A percentile compares a stretch with the other conserved stretches of the same genome.
Evolutionary conservation across 106 monocot genomes (phyloP).

Genomic region (Vanilla planifolia): DNA sequence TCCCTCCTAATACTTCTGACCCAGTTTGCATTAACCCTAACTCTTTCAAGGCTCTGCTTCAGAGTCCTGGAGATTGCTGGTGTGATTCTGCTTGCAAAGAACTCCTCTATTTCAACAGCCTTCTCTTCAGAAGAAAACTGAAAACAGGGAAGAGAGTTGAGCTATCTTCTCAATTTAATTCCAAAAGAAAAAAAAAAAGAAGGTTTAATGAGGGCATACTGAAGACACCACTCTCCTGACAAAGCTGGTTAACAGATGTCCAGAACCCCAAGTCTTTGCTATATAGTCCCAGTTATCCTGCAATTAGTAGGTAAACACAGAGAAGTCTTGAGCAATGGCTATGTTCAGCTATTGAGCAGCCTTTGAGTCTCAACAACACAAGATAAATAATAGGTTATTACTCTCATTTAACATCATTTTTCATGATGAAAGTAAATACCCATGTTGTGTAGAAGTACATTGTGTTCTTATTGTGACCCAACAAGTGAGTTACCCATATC

Average conservation of each 20-base stretch:
- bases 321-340: too few species aligned
- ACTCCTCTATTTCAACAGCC: constrained; percentile 68
- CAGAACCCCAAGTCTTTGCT: constrained; percentile 61
- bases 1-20: constrained; percentile 47
- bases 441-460: too few species aligned
- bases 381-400: too few species aligned
- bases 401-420: too few species aligned
- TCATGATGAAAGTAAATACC: too few species aligned
- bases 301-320: constrained; percentile 14
- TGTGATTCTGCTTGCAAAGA: constrained; percentile 53
- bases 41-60: constrained; percentile 81
- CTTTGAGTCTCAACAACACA: too few species aligned
- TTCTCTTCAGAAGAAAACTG: constrained; percentile 73
- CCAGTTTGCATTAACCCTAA: constrained; percentile 71
- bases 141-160: not conserved
- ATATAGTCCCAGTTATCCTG: constrained; percentile 97
- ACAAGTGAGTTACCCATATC: too few species aligned
- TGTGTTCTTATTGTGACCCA: too few species aligned
- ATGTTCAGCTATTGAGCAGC: too few species aligned
- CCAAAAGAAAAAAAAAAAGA: not conserved
- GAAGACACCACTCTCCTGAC: constrained; percentile 42
- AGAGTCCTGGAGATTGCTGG: constrained; percentile 61
- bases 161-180: not conserved
- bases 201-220: constrained; percentile 17
- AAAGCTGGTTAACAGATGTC: constrained; percentile 41